phyloP scores from a whole-genome alignment of 1,139 yeast species.

The Pichia sp. region DNA sequence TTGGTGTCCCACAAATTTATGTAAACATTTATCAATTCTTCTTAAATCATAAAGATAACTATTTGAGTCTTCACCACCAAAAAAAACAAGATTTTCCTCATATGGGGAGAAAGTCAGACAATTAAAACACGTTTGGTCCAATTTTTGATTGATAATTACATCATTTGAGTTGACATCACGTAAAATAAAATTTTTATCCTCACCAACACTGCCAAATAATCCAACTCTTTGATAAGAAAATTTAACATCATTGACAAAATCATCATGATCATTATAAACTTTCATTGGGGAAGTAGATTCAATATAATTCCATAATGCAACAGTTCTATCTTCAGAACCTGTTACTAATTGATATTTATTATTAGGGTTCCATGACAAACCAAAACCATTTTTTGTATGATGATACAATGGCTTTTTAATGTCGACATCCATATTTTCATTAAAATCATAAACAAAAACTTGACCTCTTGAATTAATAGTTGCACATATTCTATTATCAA shows the following conservation, averaged over 20 bases:
- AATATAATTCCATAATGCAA: conserved; percentile 52
- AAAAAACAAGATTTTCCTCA: conserved; percentile 52
- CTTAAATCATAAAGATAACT: conserved; percentile 58
- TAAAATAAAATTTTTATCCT: conserved; percentile 45
- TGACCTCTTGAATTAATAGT: conserved; percentile 76
- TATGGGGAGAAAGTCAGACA: conserved; percentile 60
- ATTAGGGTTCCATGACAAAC: conserved; percentile 56
- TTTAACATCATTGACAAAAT: conserved; percentile 67
- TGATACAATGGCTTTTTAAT: conserved; percentile 34
- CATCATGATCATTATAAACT: conserved; percentile 37
- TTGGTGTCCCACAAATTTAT: conserved; percentile 73
- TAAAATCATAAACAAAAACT: conserved; percentile 55
- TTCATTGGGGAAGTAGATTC: conserved; percentile 25
- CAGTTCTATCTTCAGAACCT: conserved; percentile 57
- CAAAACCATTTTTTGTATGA: conserved; percentile 66
- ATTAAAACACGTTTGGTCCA: conserved; percentile 44
- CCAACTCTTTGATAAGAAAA: conserved; percentile 53
- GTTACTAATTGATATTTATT: conserved; percentile 48
- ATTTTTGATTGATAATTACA: conserved; percentile 28
- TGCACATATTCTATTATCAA: conserved; percentile 59
- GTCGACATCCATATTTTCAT: conserved; percentile 15
- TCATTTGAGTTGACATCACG: conserved; percentile 37
- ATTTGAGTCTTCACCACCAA: conserved; percentile 66
- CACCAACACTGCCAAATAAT: conserved; percentile 65
- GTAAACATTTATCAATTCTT: conserved; percentile 42